phyloP scores from a whole-genome alignment of 1,284 basidiomycete genomes.

The Microbotryum lychnidis-dioicae region DNA sequence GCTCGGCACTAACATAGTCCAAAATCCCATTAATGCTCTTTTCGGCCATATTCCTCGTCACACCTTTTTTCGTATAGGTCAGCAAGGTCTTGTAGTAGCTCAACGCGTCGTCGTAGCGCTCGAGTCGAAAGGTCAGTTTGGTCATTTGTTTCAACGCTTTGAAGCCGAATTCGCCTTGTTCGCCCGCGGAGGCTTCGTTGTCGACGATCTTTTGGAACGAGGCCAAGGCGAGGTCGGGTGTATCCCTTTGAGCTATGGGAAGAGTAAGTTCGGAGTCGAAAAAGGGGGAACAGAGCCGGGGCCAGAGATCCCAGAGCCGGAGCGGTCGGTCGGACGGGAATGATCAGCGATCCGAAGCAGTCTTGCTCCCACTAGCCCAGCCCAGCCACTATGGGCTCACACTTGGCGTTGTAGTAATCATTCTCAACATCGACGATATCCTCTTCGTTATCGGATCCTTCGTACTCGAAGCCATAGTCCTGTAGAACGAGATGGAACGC shows the following conservation, averaged over 20 bases:
- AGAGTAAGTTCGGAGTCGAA: neutral
- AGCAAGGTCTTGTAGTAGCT: slow-evolving; percentile 76
- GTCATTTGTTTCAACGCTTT: slow-evolving; percentile 97
- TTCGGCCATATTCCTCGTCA: slow-evolving; percentile 70
- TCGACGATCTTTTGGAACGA: slow-evolving; percentile 29
- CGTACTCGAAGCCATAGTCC: slow-evolving; percentile 98
- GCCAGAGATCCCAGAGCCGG: neutral
- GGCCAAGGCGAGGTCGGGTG: slow-evolving; percentile 19
- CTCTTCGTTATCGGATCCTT: slow-evolving; percentile 70
- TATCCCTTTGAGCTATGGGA: slow-evolving; percentile 13
- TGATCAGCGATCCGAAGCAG: neutral
- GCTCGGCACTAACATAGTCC: slow-evolving; percentile 86
- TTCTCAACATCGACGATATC: slow-evolving; percentile 94
- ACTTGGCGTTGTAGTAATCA: slow-evolving; percentile 95
- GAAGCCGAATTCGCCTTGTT: slow-evolving; percentile 67
- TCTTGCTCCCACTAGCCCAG: too few species aligned
- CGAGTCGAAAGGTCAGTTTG: slow-evolving; percentile 78
- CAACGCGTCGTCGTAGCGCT: slow-evolving; percentile 73
- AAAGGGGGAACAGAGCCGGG: neutral
- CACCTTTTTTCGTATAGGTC: slow-evolving; percentile 84
- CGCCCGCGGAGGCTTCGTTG: slow-evolving; percentile 15
- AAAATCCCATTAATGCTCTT: slow-evolving; percentile 98
- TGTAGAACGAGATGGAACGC: slow-evolving; percentile 38
- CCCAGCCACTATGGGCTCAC: slow-evolving; percentile 46
- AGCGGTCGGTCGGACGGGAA: too few species aligned